Conservation (phyloP, 2,329 filamentous ascomycete species). For the Penicillium sp. region DNA sequence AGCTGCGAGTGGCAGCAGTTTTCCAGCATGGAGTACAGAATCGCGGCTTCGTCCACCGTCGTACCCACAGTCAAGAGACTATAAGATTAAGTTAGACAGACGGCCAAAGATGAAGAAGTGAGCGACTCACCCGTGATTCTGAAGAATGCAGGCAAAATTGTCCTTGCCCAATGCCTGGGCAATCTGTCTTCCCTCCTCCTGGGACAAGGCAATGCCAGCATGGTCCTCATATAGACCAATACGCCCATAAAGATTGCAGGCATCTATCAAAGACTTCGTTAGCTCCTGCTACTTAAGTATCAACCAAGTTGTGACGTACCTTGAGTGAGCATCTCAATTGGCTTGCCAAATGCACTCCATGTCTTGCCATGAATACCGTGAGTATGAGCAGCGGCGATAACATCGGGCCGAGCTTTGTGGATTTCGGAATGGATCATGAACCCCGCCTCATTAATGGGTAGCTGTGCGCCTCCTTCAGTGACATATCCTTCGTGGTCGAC, state of each 20-base stretch:
- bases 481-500: constrained; percentile 43
- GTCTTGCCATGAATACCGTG: constrained; percentile 61
- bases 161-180: constrained; percentile 39
- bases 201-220: constrained; percentile 42
- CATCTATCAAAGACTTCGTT: constrained; percentile 26
- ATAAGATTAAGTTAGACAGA: constrained; percentile 15
- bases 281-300: background rate
- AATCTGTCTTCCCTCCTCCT: constrained; percentile 41
- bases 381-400: constrained; percentile 59
- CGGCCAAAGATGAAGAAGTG: constrained; percentile 15
- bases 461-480: constrained; percentile 40
- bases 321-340: constrained; percentile 60
- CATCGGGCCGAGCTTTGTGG: constrained; percentile 59
- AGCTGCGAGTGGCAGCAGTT: constrained; percentile 44
- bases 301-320: constrained; percentile 39
- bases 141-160: constrained; percentile 43
- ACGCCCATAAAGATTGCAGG: constrained; percentile 41
- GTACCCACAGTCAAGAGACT: constrained; percentile 41
- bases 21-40: constrained; percentile 42
- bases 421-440: constrained; percentile 63
- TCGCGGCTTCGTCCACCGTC: constrained; percentile 44
- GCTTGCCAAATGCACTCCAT: constrained; percentile 62
- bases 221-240: constrained; percentile 41
- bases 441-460: constrained; percentile 47
- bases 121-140: constrained; percentile 40